A percentile compares a stretch with the other conserved stretches of the same genome.
Conservation (phyloP, 768 basidiomycete species). For the Suillus plorans region DNA sequence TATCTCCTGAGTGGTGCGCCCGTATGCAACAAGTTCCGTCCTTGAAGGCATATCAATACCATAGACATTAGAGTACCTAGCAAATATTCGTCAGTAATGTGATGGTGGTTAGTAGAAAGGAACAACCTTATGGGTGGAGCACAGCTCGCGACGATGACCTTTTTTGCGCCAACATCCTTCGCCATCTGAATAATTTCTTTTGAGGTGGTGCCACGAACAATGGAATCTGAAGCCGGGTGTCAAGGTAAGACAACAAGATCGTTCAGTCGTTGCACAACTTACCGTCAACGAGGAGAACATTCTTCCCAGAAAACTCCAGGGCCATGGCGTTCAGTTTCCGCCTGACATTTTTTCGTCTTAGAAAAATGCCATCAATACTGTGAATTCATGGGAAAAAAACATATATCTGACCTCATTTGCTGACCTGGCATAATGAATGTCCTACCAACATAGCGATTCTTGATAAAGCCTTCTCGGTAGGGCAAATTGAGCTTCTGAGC, state of each 20-base stretch:
- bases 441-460: constrained; percentile 96
- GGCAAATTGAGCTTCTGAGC: constrained; percentile 89
- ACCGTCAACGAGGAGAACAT: constrained; percentile 96
- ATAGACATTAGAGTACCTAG: constrained; percentile 89
- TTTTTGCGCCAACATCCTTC: constrained; percentile 96
- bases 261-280: constrained; percentile 17
- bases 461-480: constrained; percentile 97
- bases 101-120: neutral
- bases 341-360: constrained; percentile 89
- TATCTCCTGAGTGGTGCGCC: constrained; percentile 68
- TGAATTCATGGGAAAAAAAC: neutral
- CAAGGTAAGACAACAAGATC: neutral
- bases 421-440: constrained; percentile 99
- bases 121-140: constrained; percentile 90
- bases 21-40: constrained; percentile 87
- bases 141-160: constrained; percentile 94
- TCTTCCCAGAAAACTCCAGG: constrained; percentile 88
- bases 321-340: constrained; percentile 98
- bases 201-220: constrained; percentile 97
- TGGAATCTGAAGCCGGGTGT: constrained; percentile 67
- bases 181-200: constrained; percentile 99
- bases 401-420: constrained; percentile 69
- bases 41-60: constrained; percentile 99
- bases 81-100: constrained; percentile 1
- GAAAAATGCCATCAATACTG: constrained; percentile 6